Conservation (phyloP, 495 filamentous ascomycete genomes). For the Penicillium lagena region DNA sequence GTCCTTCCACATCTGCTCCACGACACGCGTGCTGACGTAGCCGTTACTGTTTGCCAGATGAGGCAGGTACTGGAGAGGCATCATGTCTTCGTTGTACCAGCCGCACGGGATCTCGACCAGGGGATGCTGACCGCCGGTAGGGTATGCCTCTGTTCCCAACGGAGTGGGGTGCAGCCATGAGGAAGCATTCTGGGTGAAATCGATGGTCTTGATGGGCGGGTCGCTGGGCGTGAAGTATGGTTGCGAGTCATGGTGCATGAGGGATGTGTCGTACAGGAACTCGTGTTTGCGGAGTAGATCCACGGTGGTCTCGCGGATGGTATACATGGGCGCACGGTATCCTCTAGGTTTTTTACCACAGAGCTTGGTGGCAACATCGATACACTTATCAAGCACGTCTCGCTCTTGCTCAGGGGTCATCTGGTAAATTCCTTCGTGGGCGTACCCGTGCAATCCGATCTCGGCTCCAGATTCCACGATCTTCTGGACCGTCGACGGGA, state of each 20-base stretch:
- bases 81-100: conserved; percentile 55
- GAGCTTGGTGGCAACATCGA: conserved; percentile 40
- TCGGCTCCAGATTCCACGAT: conserved; percentile 52
- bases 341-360: conserved; percentile 49
- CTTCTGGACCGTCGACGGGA: conserved; percentile 44
- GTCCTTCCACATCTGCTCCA: conserved; percentile 51
- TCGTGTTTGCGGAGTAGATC: conserved; percentile 46
- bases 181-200: conserved; percentile 36
- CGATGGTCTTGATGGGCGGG: conserved; percentile 40
- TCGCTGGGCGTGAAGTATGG: conserved; percentile 45
- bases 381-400: conserved; percentile 51
- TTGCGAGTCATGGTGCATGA: conserved; percentile 48
- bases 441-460: conserved; percentile 56
- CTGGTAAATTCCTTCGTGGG: conserved; percentile 51
- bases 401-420: conserved; percentile 51
- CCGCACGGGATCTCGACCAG: conserved; percentile 51
- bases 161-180: conserved; percentile 54
- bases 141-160: too few species aligned
- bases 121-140: conserved; percentile 9
- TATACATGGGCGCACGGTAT: conserved; percentile 56
- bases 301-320: conserved; percentile 48
- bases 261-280: conserved; percentile 52
- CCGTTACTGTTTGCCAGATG: conserved; percentile 45
- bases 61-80: conserved; percentile 47
- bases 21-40: conserved; percentile 43